Base-by-base conservation (phyloP, 2,329 filamentous ascomycete genomes). In the Pseudocercospora pini-densiflorae region DNA sequence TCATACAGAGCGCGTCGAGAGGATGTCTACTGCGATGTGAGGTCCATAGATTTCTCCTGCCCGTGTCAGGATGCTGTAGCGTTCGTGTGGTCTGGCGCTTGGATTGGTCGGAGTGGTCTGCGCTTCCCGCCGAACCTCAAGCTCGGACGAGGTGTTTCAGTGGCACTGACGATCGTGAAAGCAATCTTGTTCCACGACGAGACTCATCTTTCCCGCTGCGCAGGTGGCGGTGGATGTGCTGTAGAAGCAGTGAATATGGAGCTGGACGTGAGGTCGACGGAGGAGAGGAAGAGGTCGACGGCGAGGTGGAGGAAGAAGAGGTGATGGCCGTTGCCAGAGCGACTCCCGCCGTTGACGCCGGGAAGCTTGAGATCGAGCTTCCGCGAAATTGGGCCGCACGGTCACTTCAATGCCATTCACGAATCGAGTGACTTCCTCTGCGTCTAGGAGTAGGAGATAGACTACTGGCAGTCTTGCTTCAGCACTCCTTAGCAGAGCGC, bases 1-100 rank as follows among this genome's bases (percentile, higher is more conserved):
- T 47, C 54, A 71, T 69, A 61, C 49, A 10, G 65, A 68, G 68
- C 72, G 70, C 72, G 65, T 72, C 70, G 59, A 69, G 59, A 68
- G 65, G 67, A 33, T 45, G 57, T 61, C 29, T 61, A 23, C 21
- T 51, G 14, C 61, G 36, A 64, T 21, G 63, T 67, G 63, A 64
- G 59, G 67, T 71, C 62, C 62, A 61, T 53, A 60, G 54, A 60
- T 40, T 47, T 36, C 33, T 36, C 45, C 19, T 62, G 16, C 1
- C 19, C 43, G 27, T 55, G 21, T 58, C 31, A 58, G 55, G 23
- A 43, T 23, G 33, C n/a, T 19, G 24, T 40, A 24, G 55, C 19
- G 31, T 19, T n/a, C 1, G 31, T 12, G 16, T 16, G 31, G 31
- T 23, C 1, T 23, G 55, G 31, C 29, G 29, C 29, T 36, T 36